Evolutionary conservation across 805 yeast genomes (phyloP), one percentile per base, ranked within the genome.

Genomic region (Spathaspora sp.): DNA sequence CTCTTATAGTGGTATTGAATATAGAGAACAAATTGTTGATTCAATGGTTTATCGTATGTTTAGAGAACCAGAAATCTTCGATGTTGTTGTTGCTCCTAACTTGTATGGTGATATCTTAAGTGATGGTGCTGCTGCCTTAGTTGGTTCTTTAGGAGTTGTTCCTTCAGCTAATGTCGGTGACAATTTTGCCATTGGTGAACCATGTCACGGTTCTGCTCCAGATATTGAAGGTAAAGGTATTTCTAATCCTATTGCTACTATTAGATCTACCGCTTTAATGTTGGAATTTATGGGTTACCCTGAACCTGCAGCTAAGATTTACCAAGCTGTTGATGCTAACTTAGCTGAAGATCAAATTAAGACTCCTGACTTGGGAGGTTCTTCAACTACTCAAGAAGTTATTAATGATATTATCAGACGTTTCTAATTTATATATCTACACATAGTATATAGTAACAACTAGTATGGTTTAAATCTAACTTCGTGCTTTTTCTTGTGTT

Each of bases 1-100:
- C 39, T 74, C 76, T 61, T 92, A 80, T 70, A 77, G 76, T 32
- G 66, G 80, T 10, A 77, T 94, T 52, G 79, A 76, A 45, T 80
- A 89, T 71, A 88, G 88, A 68, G 98, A 94, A 77, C 99, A 94
- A 77, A 93, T 94, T 69, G 98, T 94, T 45, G 99, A 94, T 77
- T 92, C 97, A 12, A 94, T 94, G 99, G 99, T 94, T 52, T 94
- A 94, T 83, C 83, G 97, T 72, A 83, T 94, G 94, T 94, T 94
- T 85, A 86, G 98, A 73, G 97, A 94, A 73, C 99, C 99, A 49
- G 91, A 90, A 66, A 86, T 89, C 70, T 94, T 94, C 65, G 99
- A 94, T 67, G 99, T 94, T 57, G 94, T 94, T 39, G 99, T 94
- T 50, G 99, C 98, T 55, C 99, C 99, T 62, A 94, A 94, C 80